phyloP scores from a whole-genome alignment of 139 green algal species.

The Chlorella sorokiniana region DNA sequence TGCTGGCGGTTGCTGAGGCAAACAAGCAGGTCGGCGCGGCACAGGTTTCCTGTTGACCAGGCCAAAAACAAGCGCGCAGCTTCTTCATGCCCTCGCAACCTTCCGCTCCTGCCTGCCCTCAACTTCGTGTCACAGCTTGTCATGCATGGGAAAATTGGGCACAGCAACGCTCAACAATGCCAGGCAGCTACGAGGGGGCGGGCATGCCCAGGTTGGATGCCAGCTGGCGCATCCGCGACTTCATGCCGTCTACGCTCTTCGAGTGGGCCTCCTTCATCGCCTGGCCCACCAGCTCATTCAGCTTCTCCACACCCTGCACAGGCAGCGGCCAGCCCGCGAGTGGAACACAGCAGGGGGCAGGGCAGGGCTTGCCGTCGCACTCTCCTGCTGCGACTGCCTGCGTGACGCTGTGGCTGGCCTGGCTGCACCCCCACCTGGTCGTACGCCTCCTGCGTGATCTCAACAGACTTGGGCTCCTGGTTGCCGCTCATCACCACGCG shows the following conservation, averaged over 20 bases:
- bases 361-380: too few relatives aligned
- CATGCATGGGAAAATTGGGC: neutral
- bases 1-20: too few relatives aligned
- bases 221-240: conserved; percentile 75
- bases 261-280: conserved; percentile 90
- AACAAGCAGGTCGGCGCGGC: too few relatives aligned
- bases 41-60: neutral
- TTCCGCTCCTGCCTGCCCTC: too few relatives aligned
- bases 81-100: too few relatives aligned
- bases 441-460: conserved; percentile 90
- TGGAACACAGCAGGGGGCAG: neutral
- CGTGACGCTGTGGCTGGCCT: too few relatives aligned
- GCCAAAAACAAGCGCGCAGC: neutral
- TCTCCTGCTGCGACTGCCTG: too few relatives aligned
- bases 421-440: conserved; percentile 69
- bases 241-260: conserved; percentile 86
- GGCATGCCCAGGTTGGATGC: conserved; percentile 67
- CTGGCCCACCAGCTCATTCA: conserved; percentile 38
- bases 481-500: conserved; percentile 89
- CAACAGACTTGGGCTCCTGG: conserved; percentile 83
- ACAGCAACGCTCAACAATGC: too few relatives aligned
- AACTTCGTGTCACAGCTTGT: too few relatives aligned
- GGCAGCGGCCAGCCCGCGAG: neutral
- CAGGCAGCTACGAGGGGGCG: neutral
- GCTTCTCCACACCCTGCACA: conserved; percentile 15